Conservation (phyloP, 352 stramenopile genomes). For the Phytophthora podocarpi region DNA sequence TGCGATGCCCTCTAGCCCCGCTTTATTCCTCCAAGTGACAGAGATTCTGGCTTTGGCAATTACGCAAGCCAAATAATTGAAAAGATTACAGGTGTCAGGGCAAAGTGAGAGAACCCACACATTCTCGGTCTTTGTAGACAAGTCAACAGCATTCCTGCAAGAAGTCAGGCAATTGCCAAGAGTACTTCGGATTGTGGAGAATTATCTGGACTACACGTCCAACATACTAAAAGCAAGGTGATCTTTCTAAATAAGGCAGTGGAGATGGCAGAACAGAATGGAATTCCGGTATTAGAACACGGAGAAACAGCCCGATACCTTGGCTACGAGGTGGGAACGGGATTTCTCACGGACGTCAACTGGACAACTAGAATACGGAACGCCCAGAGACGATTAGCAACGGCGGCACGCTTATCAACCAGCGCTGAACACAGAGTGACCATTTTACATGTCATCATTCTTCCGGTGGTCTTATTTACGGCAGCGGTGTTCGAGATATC, state of each 20-base stretch:
- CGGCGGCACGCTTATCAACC: background rate
- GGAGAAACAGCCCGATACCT: background rate
- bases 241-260: background rate
- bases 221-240: background rate
- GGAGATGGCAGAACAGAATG: background rate
- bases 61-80: too few species aligned
- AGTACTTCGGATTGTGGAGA: too few species aligned
- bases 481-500: background rate
- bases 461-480: background rate
- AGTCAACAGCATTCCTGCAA: too few species aligned
- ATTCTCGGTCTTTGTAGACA: too few species aligned
- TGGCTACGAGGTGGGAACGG: background rate
- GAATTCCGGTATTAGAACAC: background rate
- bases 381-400: background rate
- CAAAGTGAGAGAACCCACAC: too few species aligned
- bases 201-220: background rate
- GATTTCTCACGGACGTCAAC: background rate
- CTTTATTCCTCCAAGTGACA: too few species aligned
- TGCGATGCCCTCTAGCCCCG: background rate
- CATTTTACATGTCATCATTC: background rate
- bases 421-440: background rate
- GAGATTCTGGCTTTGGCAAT: too few species aligned
- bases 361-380: background rate
- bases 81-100: too few species aligned
- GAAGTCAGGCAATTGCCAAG: too few species aligned